Base-by-base conservation (phyloP, 768 basidiomycete species). In the Mycena latifolia region DNA sequence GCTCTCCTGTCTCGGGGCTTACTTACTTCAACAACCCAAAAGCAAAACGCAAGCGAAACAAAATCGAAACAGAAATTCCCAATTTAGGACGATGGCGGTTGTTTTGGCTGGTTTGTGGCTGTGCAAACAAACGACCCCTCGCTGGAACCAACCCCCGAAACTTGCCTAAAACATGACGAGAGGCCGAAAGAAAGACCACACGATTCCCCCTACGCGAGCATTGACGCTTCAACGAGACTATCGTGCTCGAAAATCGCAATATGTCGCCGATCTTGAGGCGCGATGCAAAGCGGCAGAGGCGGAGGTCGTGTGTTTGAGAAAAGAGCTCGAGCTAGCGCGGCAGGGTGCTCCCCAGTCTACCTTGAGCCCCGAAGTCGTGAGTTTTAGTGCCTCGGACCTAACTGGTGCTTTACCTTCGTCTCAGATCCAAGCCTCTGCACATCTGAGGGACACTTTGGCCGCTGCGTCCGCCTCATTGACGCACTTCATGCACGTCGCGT, bases 191-290 rank as follows among this genome's bases (percentile, higher is more conserved):
- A 89, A 87, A 76, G 87, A 90, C 77, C 76, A 85, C 39, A 85
- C 86, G 25, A 88, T 87, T 55, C 86, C 88, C 27, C 82, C 86
- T 4, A 83, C 86, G 24, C 84, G 88, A 29, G 83, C 86, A 45
- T 82, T 90, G 29, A 80, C 85, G 51, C 87, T 88, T 69, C 89
- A 90, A 73, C 83, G 89, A 14, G 88, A 88, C 75, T 90, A 89
- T 72, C 85, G 89, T 22, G 88, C 88, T 9, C 82, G 88, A 55
- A 87, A 86, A 71, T 85, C 87, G 6, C 81, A 81, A 59, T 87
- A 89, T 75, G 73, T 89, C 52, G 75, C 82, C 6, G 85, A 85
- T 47, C 81, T 90, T 45, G 88, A 90, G 72, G 80, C 84, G 22
- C 84, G 87, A 28, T 84, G 83, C 71, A 79, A 79, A n/a, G 78